Percentiles rank a stretch among this genome's conserved stretches.
These are phyloP conservation scores for Ophiostoma populinum DNA, from an alignment of 2,329 filamentous ascomycete species.

Conservation along the genomic window DNA sequence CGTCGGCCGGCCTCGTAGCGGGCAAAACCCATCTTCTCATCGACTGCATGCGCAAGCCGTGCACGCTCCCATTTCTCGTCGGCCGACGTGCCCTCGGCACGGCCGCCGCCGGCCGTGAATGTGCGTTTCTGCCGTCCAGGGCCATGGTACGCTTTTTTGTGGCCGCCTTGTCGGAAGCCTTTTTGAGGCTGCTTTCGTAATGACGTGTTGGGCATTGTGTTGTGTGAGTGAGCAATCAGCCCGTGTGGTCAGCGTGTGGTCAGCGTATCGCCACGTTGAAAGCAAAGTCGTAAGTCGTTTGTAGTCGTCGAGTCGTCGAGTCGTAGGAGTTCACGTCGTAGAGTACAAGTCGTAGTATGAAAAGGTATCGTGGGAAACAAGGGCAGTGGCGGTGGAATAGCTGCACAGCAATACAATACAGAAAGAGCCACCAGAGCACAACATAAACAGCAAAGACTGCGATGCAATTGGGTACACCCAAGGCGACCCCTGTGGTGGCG, in stretches of 20 bases:
- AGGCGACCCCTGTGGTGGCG: constrained; percentile 1
- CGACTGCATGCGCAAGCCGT: constrained; percentile 70
- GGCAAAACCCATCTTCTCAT: constrained; percentile 86
- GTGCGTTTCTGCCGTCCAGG: constrained; percentile 44
- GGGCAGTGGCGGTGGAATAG: background rate
- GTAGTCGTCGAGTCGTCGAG: too few relatives aligned
- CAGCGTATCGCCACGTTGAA: background rate
- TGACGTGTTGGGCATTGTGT: constrained; percentile 39
- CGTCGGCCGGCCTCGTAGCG: constrained; percentile 79
- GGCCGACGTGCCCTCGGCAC: constrained; percentile 71
- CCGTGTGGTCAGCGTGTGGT: too few relatives aligned
- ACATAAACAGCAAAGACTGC: background rate
- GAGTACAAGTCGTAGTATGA: too few relatives aligned
- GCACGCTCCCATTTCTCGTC: constrained; percentile 86
- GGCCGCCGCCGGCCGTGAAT: constrained; percentile 56
- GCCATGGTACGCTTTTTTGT: constrained; percentile 56
- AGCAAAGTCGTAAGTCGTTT: background rate
- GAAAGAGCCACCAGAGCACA: background rate
- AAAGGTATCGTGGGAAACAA: background rate
- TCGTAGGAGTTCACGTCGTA: too few relatives aligned
- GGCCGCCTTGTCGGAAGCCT: constrained; percentile 46
- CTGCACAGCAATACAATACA: background rate
- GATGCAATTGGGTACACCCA: constrained; percentile 2
- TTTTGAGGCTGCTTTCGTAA: constrained; percentile 40
- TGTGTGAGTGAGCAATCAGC: background rate